Conservation (phyloP, 2,329 filamentous ascomycete genomes). For the Fusarium succisae region DNA sequence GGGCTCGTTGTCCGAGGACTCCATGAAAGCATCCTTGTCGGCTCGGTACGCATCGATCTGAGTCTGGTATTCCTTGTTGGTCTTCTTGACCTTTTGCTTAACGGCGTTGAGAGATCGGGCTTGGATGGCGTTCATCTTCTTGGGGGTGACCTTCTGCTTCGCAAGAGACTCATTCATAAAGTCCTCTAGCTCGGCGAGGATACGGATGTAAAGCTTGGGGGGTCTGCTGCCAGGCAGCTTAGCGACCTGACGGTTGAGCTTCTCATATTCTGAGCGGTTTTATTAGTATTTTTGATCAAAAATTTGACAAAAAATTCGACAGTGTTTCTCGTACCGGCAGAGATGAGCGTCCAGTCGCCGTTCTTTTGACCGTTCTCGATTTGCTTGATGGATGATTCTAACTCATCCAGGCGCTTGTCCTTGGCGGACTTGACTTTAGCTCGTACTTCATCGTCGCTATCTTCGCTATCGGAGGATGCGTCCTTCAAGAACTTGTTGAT, state of each 20-base stretch:
- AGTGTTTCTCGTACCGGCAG: constrained; percentile 68
- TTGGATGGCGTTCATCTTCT: constrained; percentile 99
- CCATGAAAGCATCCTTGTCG: constrained; percentile 88
- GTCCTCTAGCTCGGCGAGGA: constrained; percentile 92
- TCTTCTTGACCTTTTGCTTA: constrained; percentile 98
- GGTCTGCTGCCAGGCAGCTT: constrained; percentile 82
- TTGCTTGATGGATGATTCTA: constrained; percentile 86
- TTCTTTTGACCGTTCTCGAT: constrained; percentile 99
- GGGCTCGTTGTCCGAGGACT: constrained; percentile 78
- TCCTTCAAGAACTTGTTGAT: constrained; percentile 86
- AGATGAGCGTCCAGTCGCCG: constrained; percentile 94
- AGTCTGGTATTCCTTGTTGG: constrained; percentile 91
- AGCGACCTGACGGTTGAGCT: constrained; percentile 85
- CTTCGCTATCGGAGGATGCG: constrained; percentile 77
- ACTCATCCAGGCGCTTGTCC: constrained; percentile 94
- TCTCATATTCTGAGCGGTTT: constrained; percentile 80
- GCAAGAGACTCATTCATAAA: constrained; percentile 91
- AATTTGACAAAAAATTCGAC: neutral
- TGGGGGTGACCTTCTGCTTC: constrained; percentile 94
- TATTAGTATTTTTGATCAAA: constrained; percentile 22
- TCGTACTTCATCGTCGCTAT: constrained; percentile 86
- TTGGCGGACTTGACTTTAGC: constrained; percentile 96
- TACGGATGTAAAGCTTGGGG: constrained; percentile 93
- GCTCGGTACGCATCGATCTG: constrained; percentile 89
- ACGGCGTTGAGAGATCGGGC: constrained; percentile 94